These are phyloP conservation scores for Oleoguttula mirabilis DNA, from an alignment of 495 filamentous ascomycete species.

Conservation along the genomic window DNA sequence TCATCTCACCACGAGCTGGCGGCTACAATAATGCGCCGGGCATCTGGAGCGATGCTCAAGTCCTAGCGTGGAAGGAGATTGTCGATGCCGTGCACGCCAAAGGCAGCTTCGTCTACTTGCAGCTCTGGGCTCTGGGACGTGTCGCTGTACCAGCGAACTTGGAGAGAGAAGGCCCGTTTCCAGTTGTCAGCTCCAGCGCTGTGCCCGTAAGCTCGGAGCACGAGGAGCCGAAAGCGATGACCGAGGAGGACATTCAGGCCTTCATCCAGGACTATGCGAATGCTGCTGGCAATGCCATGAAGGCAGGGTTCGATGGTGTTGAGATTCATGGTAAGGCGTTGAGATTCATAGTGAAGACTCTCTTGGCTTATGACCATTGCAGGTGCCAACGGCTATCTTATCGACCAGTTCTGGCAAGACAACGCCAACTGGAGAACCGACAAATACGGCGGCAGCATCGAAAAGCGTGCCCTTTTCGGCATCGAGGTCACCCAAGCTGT, in stretches of 20 bases:
- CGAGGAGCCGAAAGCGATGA: constrained; percentile 38
- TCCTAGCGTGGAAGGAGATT: constrained; percentile 47
- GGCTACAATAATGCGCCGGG: constrained; percentile 46
- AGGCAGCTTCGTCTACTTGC: constrained; percentile 49
- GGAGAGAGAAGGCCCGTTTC: constrained; percentile 26
- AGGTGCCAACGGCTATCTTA: constrained; percentile 41
- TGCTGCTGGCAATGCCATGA: constrained; percentile 51
- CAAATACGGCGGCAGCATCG: constrained; percentile 53
- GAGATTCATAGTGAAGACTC: constrained; percentile 48
- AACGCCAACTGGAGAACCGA: constrained; percentile 50
- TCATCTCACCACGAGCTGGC: constrained; percentile 45
- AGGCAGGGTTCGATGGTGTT: constrained; percentile 64
- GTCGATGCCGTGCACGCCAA: constrained; percentile 57
- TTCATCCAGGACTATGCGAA: constrained; percentile 46
- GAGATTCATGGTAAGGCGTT: constrained; percentile 50
- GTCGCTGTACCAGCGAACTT: constrained; percentile 34
- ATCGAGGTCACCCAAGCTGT: constrained; percentile 54
- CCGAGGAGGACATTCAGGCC: constrained; percentile 43
- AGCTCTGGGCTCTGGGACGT: constrained; percentile 61
- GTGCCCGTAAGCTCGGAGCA: constrained; percentile 27
- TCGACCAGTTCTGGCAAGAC: constrained; percentile 62
- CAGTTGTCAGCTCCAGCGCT: constrained; percentile 39
- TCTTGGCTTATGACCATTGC: not conserved
- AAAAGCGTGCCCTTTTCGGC: constrained; percentile 53
- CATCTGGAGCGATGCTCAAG: constrained; percentile 51